These are phyloP conservation scores for Pythium aristosporum DNA, from an alignment of 352 stramenopile genomes.

Conservation along the genomic window DNA sequence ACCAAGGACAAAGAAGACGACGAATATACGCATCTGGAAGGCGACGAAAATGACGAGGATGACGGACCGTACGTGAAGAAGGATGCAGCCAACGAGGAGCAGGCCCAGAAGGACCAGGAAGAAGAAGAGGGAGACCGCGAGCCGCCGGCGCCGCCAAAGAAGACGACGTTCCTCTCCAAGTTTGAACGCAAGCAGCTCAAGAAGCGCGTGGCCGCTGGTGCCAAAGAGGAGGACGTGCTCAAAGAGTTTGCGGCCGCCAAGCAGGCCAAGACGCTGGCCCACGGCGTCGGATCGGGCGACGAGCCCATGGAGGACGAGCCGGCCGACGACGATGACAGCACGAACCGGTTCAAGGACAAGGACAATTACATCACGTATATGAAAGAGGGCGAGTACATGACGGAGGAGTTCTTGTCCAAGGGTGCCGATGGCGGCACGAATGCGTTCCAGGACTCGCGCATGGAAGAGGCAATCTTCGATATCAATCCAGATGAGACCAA, in stretches of 20 bases:
- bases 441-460: slow-evolving; percentile 74
- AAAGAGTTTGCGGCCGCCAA: slow-evolving; percentile 54
- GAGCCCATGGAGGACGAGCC: slow-evolving; percentile 27
- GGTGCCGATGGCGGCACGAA: slow-evolving; percentile 76
- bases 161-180: slow-evolving; percentile 91
- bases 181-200: slow-evolving; percentile 94
- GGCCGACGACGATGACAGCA: slow-evolving; percentile 17
- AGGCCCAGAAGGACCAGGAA: background rate
- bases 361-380: slow-evolving; percentile 88
- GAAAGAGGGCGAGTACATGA: slow-evolving; percentile 75
- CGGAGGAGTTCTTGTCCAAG: slow-evolving; percentile 72
- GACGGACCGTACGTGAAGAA: slow-evolving; percentile 1
- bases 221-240: slow-evolving; percentile 77
- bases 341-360: slow-evolving; percentile 62
- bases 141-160: slow-evolving; percentile 34
- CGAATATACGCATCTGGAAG: slow-evolving; percentile 24
- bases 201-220: slow-evolving; percentile 78
- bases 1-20: slow-evolving; percentile 46
- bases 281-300: slow-evolving; percentile 22
- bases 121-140: slow-evolving; percentile 6
- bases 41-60: slow-evolving; percentile 32
- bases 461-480: slow-evolving; percentile 97
- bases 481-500: slow-evolving; percentile 98
- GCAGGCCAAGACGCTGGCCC: slow-evolving; percentile 25
- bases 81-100: background rate